Evolutionary conservation across 108 stramenopile species (phyloP).

Genomic region (Cyclotella sp.): DNA sequence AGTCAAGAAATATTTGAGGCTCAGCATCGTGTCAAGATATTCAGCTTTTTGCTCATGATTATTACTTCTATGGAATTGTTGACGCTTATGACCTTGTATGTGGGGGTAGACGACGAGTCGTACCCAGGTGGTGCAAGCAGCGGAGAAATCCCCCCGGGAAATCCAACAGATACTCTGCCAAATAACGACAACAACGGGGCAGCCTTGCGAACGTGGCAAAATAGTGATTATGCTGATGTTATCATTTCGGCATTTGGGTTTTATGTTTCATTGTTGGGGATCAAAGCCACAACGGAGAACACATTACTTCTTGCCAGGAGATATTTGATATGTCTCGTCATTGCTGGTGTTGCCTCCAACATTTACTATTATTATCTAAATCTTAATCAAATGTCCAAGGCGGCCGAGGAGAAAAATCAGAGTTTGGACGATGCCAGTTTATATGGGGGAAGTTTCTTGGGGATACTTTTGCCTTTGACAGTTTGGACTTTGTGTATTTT

Average conservation of each 20-base stretch:
- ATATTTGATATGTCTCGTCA: constrained; percentile 62
- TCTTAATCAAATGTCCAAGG: constrained; percentile 31
- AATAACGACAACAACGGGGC: constrained; percentile 7
- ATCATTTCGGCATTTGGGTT: constrained; percentile 65
- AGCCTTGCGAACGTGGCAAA: constrained; percentile 61
- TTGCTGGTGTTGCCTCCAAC: constrained; percentile 68
- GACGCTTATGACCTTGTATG: constrained; percentile 62
- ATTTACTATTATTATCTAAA: constrained; percentile 63
- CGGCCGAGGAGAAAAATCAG: constrained; percentile 33
- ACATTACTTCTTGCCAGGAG: constrained; percentile 60
- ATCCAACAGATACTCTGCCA: constrained; percentile 47
- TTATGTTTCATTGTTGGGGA: constrained; percentile 69
- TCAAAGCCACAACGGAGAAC: constrained; percentile 76
- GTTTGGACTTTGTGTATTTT: constrained; percentile 80
- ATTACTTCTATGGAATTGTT: constrained; percentile 76
- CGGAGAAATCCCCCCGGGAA: constrained; percentile 44
- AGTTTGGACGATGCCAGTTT: constrained; percentile 29
- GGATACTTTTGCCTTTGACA: constrained; percentile 67
- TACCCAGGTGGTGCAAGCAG: constrained; percentile 8
- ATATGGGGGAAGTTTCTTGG: constrained; percentile 59
- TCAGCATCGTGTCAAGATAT: constrained; percentile 80
- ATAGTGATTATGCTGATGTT: constrained; percentile 69
- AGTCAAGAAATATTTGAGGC: constrained; percentile 78
- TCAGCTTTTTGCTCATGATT: constrained; percentile 79
- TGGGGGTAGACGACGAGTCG: constrained; percentile 56